These are phyloP conservation scores for Trichoderma virens DNA, from an alignment of 495 filamentous ascomycete genomes.

Conservation along the genomic window DNA sequence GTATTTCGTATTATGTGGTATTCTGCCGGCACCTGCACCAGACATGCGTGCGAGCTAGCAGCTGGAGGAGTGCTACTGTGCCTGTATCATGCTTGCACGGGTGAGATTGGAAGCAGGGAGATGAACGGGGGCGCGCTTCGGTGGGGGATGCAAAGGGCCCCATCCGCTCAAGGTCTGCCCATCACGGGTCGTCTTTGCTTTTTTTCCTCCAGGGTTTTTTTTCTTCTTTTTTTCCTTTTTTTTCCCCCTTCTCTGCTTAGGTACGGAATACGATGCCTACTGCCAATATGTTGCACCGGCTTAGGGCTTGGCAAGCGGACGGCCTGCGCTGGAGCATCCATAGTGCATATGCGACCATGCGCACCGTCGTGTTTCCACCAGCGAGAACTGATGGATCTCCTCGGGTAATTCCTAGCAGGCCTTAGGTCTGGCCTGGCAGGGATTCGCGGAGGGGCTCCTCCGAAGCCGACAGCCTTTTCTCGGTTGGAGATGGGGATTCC, in stretches of 20 bases:
- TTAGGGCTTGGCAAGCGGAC: neutral
- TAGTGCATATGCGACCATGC: neutral
- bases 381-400: neutral
- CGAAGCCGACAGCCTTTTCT: too few species aligned
- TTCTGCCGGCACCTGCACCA: neutral
- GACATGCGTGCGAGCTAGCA: neutral
- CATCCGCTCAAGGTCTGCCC: neutral
- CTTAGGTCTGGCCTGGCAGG: neutral
- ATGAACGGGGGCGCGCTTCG: neutral
- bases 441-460: neutral
- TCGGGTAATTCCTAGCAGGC: neutral
- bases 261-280: neutral
- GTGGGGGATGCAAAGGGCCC: conserved; percentile 1
- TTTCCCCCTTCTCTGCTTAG: neutral
- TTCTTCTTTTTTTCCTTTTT: neutral
- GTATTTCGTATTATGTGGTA: neutral
- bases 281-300: neutral
- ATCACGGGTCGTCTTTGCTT: neutral
- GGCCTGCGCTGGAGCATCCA: neutral
- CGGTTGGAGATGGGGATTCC: neutral
- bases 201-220: neutral
- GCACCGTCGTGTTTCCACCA: neutral
- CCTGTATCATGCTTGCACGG: too few species aligned
- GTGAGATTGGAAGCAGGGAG: neutral
- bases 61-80: neutral